Base-by-base conservation (phyloP, 2,329 filamentous ascomycete genomes). In the Cytospora leucostoma region DNA sequence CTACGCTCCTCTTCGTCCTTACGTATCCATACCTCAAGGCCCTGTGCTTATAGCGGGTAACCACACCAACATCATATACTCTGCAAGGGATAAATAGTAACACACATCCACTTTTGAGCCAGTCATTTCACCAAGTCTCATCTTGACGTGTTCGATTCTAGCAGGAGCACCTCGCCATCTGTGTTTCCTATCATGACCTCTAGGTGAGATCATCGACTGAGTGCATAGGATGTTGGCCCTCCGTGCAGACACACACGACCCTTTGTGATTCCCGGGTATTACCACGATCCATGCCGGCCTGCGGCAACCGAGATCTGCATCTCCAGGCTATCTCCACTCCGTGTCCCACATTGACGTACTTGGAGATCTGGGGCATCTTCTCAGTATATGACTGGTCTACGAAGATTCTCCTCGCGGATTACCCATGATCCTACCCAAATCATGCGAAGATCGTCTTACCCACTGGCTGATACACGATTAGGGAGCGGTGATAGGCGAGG, bases 391-490 rank as follows among this genome's bases (percentile, higher is more conserved):
- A 27, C 27, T 27, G 27, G 27, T 27, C 27, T 27, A 27, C 27
- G 27, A 27, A 4, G 27, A 27, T 27, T 27, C 27, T 27, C 27
- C 27, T 27, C 27, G 27, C 4, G 27, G 27, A 27, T 27, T 27
- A 27, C 27, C 27, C 4, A 27, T 27, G 27, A 27, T 4, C 56
- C 34, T 50, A 51, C 44, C 44, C 47, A 7, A 44, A 44, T 15
- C 17, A 44, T 56, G 50, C 37, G 58, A 50, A 60, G 34, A 33
- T 32, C 37, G 37, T 47, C 17, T 13, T 54, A 51, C 53, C 50
- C 50, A 47, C 34, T 21, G 10, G 17, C 13, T 44, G 15, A 44
- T 44, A 37, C 8, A 37, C 7, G 35, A 37, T 37, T 27, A 37
- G 8, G 3, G 35, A 8, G 35, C 8, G 35, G 35, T 37, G 6